phyloP scores from a whole-genome alignment of 305 asterid genomes.

The Petunia hybrid region DNA sequence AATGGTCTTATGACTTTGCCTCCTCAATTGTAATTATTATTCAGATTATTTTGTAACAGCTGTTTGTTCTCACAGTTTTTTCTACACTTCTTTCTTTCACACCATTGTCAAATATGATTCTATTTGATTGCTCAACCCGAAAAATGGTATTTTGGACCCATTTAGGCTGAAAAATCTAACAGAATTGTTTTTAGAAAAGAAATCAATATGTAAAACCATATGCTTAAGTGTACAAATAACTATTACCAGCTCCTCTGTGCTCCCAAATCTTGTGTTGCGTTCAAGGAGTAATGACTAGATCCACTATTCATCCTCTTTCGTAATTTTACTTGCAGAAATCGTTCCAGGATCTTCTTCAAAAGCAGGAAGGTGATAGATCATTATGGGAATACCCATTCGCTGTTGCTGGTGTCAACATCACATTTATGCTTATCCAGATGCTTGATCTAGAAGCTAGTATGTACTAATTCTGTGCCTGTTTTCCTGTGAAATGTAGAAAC shows the following conservation, averaged over 20 bases:
- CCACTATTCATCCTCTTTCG: background rate
- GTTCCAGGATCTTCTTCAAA: constrained; percentile 93
- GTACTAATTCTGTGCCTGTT: constrained; percentile 4
- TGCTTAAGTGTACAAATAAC: background rate
- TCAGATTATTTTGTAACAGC: constrained; percentile 9
- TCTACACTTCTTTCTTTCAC: constrained; percentile 18
- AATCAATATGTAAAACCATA: background rate
- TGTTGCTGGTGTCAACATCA: constrained; percentile 97
- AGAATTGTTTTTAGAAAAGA: background rate
- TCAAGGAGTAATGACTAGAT: constrained; percentile 1
- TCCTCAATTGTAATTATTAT: constrained; percentile 15
- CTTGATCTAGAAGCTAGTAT: constrained; percentile 98
- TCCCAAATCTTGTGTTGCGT: background rate
- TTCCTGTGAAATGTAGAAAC: background rate
- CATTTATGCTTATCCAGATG: constrained; percentile 98
- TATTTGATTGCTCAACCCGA: constrained; percentile 3
- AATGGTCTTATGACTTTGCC: constrained; percentile 10
- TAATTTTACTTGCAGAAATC: constrained; percentile 62
- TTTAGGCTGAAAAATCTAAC: background rate
- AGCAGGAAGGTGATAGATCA: constrained; percentile 94
- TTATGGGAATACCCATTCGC: constrained; percentile 99
- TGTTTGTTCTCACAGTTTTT: constrained; percentile 17
- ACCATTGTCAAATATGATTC: constrained; percentile 4
- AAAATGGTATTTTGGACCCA: constrained; percentile 7
- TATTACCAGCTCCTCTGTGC: background rate